Evolutionary conservation across 1,284 basidiomycete species (phyloP).

Genomic region (Ustilago hordei): DNA sequence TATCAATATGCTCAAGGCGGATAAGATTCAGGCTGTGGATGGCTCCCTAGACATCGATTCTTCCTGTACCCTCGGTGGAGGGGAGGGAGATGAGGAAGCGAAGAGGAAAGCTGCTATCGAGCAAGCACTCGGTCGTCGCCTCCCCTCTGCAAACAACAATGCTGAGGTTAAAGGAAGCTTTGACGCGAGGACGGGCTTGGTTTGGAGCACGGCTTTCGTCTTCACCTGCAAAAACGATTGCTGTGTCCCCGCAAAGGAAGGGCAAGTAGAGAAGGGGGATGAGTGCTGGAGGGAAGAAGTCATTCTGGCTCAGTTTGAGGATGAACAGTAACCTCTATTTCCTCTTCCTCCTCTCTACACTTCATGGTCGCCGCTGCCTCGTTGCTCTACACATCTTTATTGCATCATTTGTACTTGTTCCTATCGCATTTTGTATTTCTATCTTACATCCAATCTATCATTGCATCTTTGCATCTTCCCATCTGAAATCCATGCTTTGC

Average conservation of each 20-base stretch:
- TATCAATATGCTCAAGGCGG: constrained; percentile 59
- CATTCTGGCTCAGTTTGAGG: constrained; percentile 58
- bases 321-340: constrained; percentile 28
- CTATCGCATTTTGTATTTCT: constrained; percentile 15
- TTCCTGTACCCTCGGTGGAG: neutral
- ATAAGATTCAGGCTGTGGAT: constrained; percentile 38
- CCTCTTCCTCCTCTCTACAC: neutral
- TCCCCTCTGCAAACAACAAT: constrained; percentile 14
- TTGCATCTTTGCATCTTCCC: neutral
- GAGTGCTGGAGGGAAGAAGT: constrained; percentile 62
- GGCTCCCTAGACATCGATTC: constrained; percentile 15
- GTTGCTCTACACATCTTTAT: neutral
- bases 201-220: constrained; percentile 65
- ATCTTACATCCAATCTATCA: constrained; percentile 2
- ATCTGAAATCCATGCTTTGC: neutral
- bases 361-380: constrained; percentile 1
- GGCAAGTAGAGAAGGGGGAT: neutral
- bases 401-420: constrained; percentile 1
- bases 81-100: constrained; percentile 25
- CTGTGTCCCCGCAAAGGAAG: neutral
- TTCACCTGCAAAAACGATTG: constrained; percentile 64
- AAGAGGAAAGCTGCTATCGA: constrained; percentile 56
- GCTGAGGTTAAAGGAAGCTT: constrained; percentile 6
- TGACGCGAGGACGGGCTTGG: constrained; percentile 53
- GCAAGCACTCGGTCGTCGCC: constrained; percentile 53